Percentiles rank a stretch among this genome's conserved stretches.
Conservation (phyloP, 371 early-diverging fungal species). For the Rhizopus microsporus region DNA sequence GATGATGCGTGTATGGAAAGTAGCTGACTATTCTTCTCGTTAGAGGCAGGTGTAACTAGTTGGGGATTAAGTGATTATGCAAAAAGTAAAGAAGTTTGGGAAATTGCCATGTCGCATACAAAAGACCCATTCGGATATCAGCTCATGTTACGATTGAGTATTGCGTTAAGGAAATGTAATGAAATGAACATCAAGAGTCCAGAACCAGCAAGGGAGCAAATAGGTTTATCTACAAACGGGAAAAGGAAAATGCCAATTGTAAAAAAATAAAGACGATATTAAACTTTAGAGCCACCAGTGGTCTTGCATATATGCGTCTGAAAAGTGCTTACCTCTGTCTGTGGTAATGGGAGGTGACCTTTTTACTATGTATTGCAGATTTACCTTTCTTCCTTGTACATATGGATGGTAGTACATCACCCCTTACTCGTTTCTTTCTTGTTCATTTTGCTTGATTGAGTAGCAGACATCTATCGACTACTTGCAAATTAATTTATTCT, state of each 20-base stretch:
- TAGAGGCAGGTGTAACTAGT: constrained; percentile 51
- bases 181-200: constrained; percentile 21
- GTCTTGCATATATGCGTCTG: no score
- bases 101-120: constrained; percentile 23
- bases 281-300: no score
- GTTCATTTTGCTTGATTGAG: no score
- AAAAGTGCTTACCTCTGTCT: no score
- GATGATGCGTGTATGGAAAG: background rate
- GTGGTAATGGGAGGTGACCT: no score
- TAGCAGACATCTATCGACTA: no score
- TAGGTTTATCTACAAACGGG: constrained; percentile 20
- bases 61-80: constrained; percentile 44
- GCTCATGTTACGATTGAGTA: constrained; percentile 26
- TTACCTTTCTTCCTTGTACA: no score
- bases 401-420: no score
- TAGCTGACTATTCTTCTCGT: background rate
- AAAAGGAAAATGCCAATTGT: constrained; percentile 22
- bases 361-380: no score
- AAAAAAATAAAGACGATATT: background rate
- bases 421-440: no score
- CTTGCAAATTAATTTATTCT: no score
- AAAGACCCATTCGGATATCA: constrained; percentile 34
- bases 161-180: constrained; percentile 32
- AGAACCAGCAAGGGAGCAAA: constrained; percentile 13
- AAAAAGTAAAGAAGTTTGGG: constrained; percentile 35